phyloP scores from a whole-genome alignment of 2,329 filamentous ascomycete genomes.

The Aspergillus sp. region DNA sequence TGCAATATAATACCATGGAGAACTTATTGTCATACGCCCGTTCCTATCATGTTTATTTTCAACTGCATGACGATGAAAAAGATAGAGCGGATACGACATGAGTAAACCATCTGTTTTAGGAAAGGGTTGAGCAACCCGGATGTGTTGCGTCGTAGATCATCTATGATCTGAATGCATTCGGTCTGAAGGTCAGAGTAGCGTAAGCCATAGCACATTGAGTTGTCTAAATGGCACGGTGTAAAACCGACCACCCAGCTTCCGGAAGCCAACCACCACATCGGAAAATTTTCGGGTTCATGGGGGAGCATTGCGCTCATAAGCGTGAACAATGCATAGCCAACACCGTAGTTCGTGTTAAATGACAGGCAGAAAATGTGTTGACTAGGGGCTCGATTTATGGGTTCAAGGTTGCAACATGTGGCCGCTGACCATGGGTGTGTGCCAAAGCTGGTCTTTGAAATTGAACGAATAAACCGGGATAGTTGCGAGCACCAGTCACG shows the following conservation, averaged over 20 bases:
- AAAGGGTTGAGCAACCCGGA: neutral
- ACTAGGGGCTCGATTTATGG: neutral
- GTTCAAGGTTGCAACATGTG: neutral
- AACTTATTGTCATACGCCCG: neutral
- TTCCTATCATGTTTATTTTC: neutral
- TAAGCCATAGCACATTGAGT: neutral
- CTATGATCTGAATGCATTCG: neutral
- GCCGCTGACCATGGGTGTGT: neutral
- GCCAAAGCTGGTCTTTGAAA: neutral
- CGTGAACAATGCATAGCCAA: neutral
- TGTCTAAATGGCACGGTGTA: neutral
- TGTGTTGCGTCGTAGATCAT: neutral
- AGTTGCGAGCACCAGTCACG: neutral
- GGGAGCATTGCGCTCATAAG: neutral
- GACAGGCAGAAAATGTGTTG: neutral
- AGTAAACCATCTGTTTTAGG: neutral
- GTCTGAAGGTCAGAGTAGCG: neutral
- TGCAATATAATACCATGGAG: conserved; percentile 6
- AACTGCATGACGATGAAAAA: neutral
- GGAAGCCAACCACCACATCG: neutral
- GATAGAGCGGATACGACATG: neutral
- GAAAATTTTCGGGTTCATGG: neutral
- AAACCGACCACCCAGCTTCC: neutral
- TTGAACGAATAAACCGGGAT: neutral
- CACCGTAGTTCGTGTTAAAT: neutral